phyloP scores from a whole-genome alignment of 2,329 filamentous ascomycete species.

The Sphaerulina musiva region DNA sequence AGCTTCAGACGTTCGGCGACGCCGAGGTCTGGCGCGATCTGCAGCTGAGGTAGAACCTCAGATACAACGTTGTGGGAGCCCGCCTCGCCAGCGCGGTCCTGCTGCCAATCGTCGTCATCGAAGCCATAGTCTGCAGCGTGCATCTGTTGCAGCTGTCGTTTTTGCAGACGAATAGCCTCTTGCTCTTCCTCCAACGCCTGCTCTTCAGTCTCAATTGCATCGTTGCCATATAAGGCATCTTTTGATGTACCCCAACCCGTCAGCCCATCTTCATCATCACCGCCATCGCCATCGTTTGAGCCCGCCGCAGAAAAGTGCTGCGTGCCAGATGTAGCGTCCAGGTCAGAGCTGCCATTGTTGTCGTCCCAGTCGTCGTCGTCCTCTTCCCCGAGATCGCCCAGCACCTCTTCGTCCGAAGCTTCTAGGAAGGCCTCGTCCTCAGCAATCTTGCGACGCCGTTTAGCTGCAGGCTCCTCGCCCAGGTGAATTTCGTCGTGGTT shows the following conservation, averaged over 20 bases:
- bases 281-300: slow-evolving; percentile 21
- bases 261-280: slow-evolving; percentile 26
- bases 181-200: slow-evolving; percentile 85
- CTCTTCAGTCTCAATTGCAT: slow-evolving; percentile 63
- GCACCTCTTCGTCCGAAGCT: slow-evolving; percentile 57
- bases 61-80: slow-evolving; percentile 56
- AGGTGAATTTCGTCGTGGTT: slow-evolving; percentile 80
- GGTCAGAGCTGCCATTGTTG: slow-evolving; percentile 78
- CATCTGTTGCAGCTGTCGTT: slow-evolving; percentile 86
- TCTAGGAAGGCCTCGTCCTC: slow-evolving; percentile 61
- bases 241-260: slow-evolving; percentile 26
- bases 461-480: slow-evolving; percentile 71
- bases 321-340: slow-evolving; percentile 43
- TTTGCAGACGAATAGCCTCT: slow-evolving; percentile 80
- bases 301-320: not conserved
- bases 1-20: slow-evolving; percentile 68
- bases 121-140: slow-evolving; percentile 88
- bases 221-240: slow-evolving; percentile 82
- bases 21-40: slow-evolving; percentile 73
- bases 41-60: slow-evolving; percentile 76
- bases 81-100: slow-evolving; percentile 42
- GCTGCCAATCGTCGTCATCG: slow-evolving; percentile 79
- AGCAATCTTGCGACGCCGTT: slow-evolving; percentile 63
- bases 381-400: slow-evolving; percentile 42
- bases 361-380: slow-evolving; percentile 56